Percentiles rank a stretch among this genome's conserved stretches.
phyloP scores from a whole-genome alignment of 1,284 basidiomycete species.

The Dichomitus squalens region DNA sequence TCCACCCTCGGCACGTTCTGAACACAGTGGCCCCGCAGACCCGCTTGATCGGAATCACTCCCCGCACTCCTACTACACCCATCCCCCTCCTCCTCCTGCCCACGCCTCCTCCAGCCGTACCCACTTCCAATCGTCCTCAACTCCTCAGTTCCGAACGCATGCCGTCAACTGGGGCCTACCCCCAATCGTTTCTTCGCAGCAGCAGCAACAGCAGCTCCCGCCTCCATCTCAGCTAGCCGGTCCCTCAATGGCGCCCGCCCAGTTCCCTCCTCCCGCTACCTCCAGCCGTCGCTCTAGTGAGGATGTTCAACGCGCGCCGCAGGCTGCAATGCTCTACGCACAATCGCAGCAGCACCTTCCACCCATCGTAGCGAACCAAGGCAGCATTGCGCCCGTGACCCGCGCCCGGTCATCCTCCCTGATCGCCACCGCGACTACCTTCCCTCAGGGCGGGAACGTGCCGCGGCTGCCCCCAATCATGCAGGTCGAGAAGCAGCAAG shows the following conservation, averaged over 20 bases:
- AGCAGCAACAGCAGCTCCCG: constrained; percentile 11
- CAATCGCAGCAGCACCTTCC: constrained; percentile 27
- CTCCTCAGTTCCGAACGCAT: constrained; percentile 23
- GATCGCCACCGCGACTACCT: constrained; percentile 15
- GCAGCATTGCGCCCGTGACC: constrained; percentile 11
- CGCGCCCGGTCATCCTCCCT: constrained; percentile 17
- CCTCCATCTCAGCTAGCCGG: constrained; percentile 24
- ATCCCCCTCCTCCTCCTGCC: constrained; percentile 27
- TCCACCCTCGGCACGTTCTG: constrained; percentile 7
- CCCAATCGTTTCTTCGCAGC: constrained; percentile 16
- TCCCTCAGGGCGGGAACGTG: constrained; percentile 41
- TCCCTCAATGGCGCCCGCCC: constrained; percentile 15
- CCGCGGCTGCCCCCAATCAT: constrained; percentile 79
- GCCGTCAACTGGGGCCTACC: constrained; percentile 22
- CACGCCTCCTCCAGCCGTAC: constrained; percentile 21
- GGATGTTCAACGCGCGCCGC: constrained; percentile 31
- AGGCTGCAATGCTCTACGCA: constrained; percentile 29
- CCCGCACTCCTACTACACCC: constrained; percentile 37
- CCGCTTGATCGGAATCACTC: constrained; percentile 24
- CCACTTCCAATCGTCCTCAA: constrained; percentile 14
- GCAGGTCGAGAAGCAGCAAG: constrained; percentile 89
- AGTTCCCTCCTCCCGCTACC: constrained; percentile 3
- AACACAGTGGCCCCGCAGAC: constrained; percentile 13
- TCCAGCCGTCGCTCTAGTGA: constrained; percentile 22
- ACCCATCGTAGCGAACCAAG: constrained; percentile 15